Percentiles rank a stretch among this genome's conserved stretches.
Conservation (phyloP, 2,329 filamentous ascomycete genomes). For the Cercospora sp. region DNA sequence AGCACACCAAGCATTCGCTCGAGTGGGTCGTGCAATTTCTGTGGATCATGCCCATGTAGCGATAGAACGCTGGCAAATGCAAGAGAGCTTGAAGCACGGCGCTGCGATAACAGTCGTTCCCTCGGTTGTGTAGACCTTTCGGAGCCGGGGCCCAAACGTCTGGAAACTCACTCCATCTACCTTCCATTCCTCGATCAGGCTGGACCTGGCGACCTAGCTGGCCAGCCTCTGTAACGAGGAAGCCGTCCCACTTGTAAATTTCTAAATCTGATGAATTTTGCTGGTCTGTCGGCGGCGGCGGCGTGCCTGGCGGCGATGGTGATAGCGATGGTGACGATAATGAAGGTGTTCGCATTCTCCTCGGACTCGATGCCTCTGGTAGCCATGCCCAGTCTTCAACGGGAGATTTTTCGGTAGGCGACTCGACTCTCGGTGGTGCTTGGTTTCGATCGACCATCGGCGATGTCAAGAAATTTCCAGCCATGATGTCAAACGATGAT, state of each 20-base stretch:
- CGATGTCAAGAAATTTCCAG: not conserved
- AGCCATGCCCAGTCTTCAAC: not conserved
- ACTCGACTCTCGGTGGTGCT: not conserved
- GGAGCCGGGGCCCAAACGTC: not conserved
- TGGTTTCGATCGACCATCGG: not conserved
- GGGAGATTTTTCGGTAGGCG: not conserved
- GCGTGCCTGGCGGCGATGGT: not conserved
- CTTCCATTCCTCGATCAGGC: not conserved
- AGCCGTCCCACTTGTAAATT: not conserved
- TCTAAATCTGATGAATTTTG: not conserved
- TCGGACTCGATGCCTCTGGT: not conserved
- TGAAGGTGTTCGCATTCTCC: not conserved
- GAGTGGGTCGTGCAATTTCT: not conserved
- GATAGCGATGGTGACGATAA: not conserved
- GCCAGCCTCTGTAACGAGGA: not conserved
- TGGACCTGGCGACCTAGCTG: not conserved
- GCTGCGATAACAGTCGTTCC: constrained; percentile 18
- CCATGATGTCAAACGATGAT: not conserved
- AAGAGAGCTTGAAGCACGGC: constrained; percentile 17
- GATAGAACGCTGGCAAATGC: constrained; percentile 18
- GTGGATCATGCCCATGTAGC: not conserved
- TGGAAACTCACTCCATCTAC: constrained; percentile 9
- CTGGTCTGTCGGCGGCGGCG: not conserved
- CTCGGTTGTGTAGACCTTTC: constrained; percentile 21
- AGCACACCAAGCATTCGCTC: constrained; percentile 13